A percentile compares a stretch with the other conserved stretches of the same genome.
Evolutionary conservation across 2,329 filamentous ascomycete genomes (phyloP).

Genomic region (Coniochaeta prunicola): DNA sequence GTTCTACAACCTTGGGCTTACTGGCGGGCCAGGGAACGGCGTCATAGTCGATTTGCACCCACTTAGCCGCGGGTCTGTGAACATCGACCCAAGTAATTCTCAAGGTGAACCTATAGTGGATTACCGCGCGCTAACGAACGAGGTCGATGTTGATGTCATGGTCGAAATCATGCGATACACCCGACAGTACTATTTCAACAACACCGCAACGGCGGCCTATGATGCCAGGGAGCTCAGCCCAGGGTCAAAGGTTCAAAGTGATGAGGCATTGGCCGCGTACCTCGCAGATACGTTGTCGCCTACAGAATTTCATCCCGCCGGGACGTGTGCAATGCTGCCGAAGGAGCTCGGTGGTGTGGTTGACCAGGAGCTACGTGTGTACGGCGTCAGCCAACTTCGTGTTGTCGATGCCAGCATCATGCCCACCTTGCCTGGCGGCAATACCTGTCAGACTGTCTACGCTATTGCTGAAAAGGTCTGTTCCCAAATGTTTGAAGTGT

Average conservation of each 20-base stretch:
- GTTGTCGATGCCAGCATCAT: slow-evolving; percentile 40
- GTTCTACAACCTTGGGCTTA: slow-evolving; percentile 21
- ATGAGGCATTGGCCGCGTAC: slow-evolving; percentile 8
- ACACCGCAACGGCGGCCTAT: slow-evolving; percentile 9
- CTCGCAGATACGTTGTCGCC: slow-evolving; percentile 12
- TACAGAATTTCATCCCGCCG: slow-evolving; percentile 29
- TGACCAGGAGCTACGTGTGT: slow-evolving; percentile 33
- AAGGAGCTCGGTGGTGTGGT: slow-evolving; percentile 32
- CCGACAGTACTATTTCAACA: slow-evolving; percentile 9
- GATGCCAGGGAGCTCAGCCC: background rate
- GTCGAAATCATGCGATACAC: slow-evolving; percentile 12
- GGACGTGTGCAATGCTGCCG: slow-evolving; percentile 36
- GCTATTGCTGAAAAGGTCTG: slow-evolving; percentile 38
- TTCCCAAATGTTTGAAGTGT: background rate
- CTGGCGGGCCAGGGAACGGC: slow-evolving; percentile 12
- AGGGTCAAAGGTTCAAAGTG: slow-evolving; percentile 8
- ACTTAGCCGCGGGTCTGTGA: slow-evolving; percentile 27
- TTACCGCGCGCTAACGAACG: slow-evolving; percentile 28
- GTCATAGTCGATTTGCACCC: slow-evolving; percentile 22
- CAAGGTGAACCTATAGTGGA: slow-evolving; percentile 27
- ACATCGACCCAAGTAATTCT: slow-evolving; percentile 30
- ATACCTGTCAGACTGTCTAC: slow-evolving; percentile 43
- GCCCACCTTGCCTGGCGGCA: slow-evolving; percentile 36
- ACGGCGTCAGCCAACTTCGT: slow-evolving; percentile 36
- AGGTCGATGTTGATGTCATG: slow-evolving; percentile 12